phyloP scores from a whole-genome alignment of 176 grass and related monocot genomes.

The Oryza brachyantha region DNA sequence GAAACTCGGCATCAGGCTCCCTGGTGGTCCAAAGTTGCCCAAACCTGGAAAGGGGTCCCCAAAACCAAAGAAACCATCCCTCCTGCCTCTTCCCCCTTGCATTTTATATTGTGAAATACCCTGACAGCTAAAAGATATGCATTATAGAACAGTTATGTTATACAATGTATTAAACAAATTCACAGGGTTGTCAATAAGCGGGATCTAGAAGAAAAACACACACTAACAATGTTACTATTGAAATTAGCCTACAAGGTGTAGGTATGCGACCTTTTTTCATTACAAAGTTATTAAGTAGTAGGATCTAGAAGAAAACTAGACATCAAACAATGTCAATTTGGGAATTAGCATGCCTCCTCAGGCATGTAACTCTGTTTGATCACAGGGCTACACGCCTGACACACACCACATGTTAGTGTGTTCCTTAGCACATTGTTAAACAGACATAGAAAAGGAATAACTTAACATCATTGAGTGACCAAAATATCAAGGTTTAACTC shows the following conservation, averaged over 20 bases:
- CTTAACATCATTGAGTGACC: not conserved
- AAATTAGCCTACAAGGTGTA: not conserved
- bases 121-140: conserved; percentile 1
- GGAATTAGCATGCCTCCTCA: not conserved
- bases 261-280: not conserved
- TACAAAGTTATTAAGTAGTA: not conserved
- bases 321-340: too few relatives aligned
- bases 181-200: not conserved
- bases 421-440: not conserved
- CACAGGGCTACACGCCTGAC: not conserved
- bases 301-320: too few relatives aligned
- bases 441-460: not conserved
- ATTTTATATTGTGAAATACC: conserved; percentile 29
- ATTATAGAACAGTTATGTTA: not conserved
- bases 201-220: not conserved
- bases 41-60: conserved; percentile 46
- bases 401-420: not conserved
- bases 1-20: conserved; percentile 50
- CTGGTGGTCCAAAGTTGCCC: conserved; percentile 30
- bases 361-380: not conserved
- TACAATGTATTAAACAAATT: not conserved
- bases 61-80: conserved; percentile 49
- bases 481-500: not conserved
- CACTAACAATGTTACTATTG: not conserved
- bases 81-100: conserved; percentile 49